Base-by-base conservation (phyloP, 225 moss, liverwort and hornwort species). In the Rhytidiadelphus loreus region DNA sequence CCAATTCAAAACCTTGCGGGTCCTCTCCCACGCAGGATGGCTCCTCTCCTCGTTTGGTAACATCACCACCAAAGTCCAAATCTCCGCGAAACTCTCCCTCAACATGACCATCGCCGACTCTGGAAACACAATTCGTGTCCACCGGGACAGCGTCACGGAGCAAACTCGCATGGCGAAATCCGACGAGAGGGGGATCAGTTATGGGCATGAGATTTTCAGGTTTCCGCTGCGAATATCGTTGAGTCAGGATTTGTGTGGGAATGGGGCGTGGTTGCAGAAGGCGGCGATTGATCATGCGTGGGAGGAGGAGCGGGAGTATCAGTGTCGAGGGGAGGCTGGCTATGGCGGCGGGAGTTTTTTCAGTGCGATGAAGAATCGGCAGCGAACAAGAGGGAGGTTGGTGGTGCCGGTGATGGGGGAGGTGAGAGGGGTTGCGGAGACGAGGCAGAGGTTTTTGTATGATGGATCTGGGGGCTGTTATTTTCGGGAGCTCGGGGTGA, bases 31-130 rank as follows among this genome's bases (percentile, higher is more conserved):
- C 87, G 87, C 90, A 19, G 95, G 97, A 22, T 91, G 93, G 82
- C 88, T 97, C 35, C 77, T 61, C 57, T 95, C 96, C 4, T 96
- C 96, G 10, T 90, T 93, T 28, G 97, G 96, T 61, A 95, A 94
- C 86, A 8, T 96, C 78, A 96, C 94, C 24, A 95, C 95, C 5
- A 77, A 87, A 6, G 92, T 90, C 5, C 82, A 88, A 21, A 87
- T 90, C 58, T 88, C 87, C 20, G 81, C 90, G 3, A 50, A 86
- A 8, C 94, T 96, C 89, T 86, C 91, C 18, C 93, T 92, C 57
- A 19, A 41, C 29, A 59, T 94, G 23, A 77, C 74, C 61, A 69
- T 90, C 19, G 35, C 95, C 28, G 92, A 88, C 21, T 73, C 86
- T 6, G 88, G 84, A 9, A 89, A 85, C n/a, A 35, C 82, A 16